Base-by-base conservation (phyloP, 2,329 filamentous ascomycete species). In the Akanthomyces uredinophilus region DNA sequence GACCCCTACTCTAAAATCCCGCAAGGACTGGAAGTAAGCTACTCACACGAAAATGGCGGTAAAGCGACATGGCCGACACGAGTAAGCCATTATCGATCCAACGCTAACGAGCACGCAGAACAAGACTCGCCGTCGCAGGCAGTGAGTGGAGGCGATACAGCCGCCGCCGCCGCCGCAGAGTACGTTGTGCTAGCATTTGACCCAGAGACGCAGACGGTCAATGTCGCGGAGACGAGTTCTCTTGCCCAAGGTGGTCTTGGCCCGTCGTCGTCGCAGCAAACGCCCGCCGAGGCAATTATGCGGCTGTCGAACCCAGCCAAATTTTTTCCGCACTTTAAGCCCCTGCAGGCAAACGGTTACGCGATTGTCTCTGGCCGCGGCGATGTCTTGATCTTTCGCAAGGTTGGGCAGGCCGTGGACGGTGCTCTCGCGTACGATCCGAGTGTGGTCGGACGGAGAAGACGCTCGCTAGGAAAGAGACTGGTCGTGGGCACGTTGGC, bases 141-240 rank as follows among this genome's bases (percentile, higher is more conserved):
- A 41, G 43, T 61, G 22, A 49, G 51, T 39, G 59, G 18, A 22
- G 60, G 62, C 4, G 55, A 52, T 16, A 57, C 61, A 8, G 63
- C 66, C 6, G 57, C 66, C 8, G 59, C 62, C 1, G 29, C 32
- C 7, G 32, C 7, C 32, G 32, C 32, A 35, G 62, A 64, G 3
- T 90, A 89, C 77, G 89, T 85, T 70, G 81, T 90, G 39, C 77
- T 91, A 6, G 87, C 85, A 1, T 90, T 87, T 67, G 85, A 90
- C 66, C 77, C 83, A 1, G 77, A 76, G 10, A 85, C 81, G 66
- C 80, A 87, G 66, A 76, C 75, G 14, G 78, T 91, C 67, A 81
- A 77, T 49, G 78, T 81, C 3, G 85, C 85, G 6, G 85, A 88
- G 65, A 87, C 85, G 1, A 83, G 81, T 1, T 87, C 86, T 4